Evolutionary conservation across 1,284 basidiomycete genomes (phyloP), one percentile per base, ranked within the genome.

Genomic region (Cutaneotrichosporon arboriforme): DNA sequence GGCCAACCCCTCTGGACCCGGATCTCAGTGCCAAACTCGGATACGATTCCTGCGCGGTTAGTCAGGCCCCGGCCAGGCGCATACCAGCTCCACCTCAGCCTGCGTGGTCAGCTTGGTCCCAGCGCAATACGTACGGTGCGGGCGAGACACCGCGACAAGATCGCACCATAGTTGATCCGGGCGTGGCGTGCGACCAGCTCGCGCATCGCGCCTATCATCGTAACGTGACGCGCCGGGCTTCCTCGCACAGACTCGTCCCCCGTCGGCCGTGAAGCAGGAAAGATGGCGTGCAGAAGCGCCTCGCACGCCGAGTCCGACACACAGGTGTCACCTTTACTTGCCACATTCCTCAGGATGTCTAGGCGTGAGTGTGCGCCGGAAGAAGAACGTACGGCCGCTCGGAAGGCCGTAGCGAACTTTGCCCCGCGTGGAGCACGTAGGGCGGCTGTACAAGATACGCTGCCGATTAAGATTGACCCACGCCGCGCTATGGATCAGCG

Each of bases 391-490:
- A 76, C 74, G 70, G 20, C 63, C 60, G 0, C 48, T 47, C 2
- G 73, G 71, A 0, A 76, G 51, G 8, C 76, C 75, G 23, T 63
- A 60, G 13, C 35, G 49, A n/a, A 62, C 46, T 20, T 49, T 58
- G 8, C 53, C 62, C 9, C 42, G 48, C 8, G 26, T 3, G 18
- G 47, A 48, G 33, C 46, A 50, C 21, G 52, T 42, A 9, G 70
- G 61, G 13, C 68, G 63, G 17, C 72, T 69, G 40, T 77, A 76
- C 43, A 71, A 76, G 53, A 77, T 68, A 37, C 59, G 33, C 38
- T 51, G 49, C 8, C 54, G 35, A 9, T 26, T 20, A 3, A 59
- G 35, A 4, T 43, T 36, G 21, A 47, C 8, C 3, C 22, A 17
- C 2, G 57, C 44, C 8, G 51, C 43, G 5, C 48, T 58, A 44